Evolutionary conservation across 2,329 filamentous ascomycete species (phyloP), one percentile per base, ranked within the genome.

Genomic region (Zarea fungicola): DNA sequence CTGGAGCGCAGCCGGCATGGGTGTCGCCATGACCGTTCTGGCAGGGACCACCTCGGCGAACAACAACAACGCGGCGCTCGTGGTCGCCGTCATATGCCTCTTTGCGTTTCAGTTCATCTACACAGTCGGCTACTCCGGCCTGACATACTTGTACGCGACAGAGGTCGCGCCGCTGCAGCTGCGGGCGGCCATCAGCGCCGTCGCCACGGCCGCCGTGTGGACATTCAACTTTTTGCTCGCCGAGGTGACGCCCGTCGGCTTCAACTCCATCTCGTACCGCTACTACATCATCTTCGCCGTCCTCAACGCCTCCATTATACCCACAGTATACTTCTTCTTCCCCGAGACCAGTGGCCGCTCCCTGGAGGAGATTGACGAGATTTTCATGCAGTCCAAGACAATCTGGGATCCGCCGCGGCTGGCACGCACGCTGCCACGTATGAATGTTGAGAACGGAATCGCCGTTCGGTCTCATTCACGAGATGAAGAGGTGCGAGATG

Each of bases 71-170:
- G 43, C 34, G 10, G 50, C 50, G 5, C 40, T 48, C 13, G 18
- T 52, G 16, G 50, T 52, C n/a, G 50, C 50, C 3, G 50, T 36
- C 49, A 10, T 59, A 57, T 81, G 80, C 48, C 65, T 85, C 10
- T 85, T 85, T 66, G 73, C 79, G 7, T 85, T 83, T 64, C 84
- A 84, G 58, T 78, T 80, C 9, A 80, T 80, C 55, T 85, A 84
- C 57, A 82, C 80, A 18, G 79, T 80, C 0, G 80, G 77, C 7
- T 82, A 77, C 73, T 63, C 83, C 3, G 78, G 80, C 5, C 68
- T 82, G 21, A 79, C 79, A 3, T 83, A 77, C 77, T 58, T 77
- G 58, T 74, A 73, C 53, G 68, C 75, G 1, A 74, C 75, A 39
- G 71, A 76, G 51, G 68, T 77, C 46, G 76, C 76, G 55, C 68